These are phyloP conservation scores for Emergomyces orientalis DNA, from an alignment of 2,329 filamentous ascomycete species.

Conservation along the genomic window DNA sequence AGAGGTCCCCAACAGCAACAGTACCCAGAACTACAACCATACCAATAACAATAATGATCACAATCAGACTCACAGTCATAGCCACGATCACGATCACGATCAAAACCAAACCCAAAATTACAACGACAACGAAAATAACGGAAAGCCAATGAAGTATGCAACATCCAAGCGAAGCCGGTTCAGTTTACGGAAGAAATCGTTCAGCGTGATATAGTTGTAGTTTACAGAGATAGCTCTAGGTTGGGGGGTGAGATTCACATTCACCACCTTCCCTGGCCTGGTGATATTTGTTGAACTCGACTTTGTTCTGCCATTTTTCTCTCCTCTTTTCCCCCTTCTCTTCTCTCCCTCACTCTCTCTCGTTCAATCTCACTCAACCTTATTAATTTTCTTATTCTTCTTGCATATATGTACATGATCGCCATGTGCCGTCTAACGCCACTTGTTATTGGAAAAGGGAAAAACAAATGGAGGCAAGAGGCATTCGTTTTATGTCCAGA, in stretches of 20 bases:
- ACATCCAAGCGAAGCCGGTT: constrained; percentile 32
- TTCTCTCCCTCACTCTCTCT: background rate
- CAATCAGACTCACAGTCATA: background rate
- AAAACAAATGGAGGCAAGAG: background rate
- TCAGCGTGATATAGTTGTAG: constrained; percentile 28
- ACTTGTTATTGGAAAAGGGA: background rate
- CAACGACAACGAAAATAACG: background rate
- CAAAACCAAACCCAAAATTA: background rate
- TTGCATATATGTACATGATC: background rate
- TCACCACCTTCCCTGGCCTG: background rate
- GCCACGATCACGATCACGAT: background rate
- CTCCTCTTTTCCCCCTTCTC: background rate
- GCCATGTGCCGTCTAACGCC: background rate
- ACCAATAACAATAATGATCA: background rate
- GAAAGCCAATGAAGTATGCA: constrained; percentile 5
- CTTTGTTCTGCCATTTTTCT: background rate
- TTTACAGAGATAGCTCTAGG: background rate
- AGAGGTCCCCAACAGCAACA: background rate
- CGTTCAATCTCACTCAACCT: background rate
- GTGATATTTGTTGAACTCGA: background rate
- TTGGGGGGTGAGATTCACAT: background rate
- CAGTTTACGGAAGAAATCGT: constrained; percentile 38
- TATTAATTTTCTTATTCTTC: background rate
- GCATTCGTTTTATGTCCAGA: background rate
- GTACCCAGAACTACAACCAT: background rate